Percentiles rank a stretch among this genome's conserved stretches.
Evolutionary conservation across 2,329 filamentous ascomycete species (phyloP).

Genomic region (Paramyrothecium roridum): DNA sequence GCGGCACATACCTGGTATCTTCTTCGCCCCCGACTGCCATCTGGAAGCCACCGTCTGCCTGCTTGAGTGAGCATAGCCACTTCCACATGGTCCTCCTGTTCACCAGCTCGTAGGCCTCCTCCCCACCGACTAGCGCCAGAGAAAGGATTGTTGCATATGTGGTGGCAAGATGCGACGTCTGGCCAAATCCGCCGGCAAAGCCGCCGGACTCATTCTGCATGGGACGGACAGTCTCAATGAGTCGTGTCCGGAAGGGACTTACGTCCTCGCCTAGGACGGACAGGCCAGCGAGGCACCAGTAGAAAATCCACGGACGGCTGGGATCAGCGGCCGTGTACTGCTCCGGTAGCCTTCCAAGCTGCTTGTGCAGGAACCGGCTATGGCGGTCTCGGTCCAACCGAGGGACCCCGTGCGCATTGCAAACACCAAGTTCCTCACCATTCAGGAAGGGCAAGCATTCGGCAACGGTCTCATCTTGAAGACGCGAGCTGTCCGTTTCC

Average conservation of each 20-base stretch:
- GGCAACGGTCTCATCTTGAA: conserved; percentile 67
- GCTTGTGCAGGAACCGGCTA: conserved; percentile 58
- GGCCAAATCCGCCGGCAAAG: conserved; percentile 91
- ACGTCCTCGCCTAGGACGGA: conserved; percentile 74
- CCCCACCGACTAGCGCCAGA: conserved; percentile 73
- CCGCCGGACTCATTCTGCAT: conserved; percentile 83
- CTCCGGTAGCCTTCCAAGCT: conserved; percentile 61
- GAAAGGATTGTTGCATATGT: conserved; percentile 83
- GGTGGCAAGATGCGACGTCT: conserved; percentile 82
- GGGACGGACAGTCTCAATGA: conserved; percentile 71
- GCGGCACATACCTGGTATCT: conserved; percentile 70
- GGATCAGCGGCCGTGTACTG: conserved; percentile 76
- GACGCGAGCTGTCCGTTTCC: conserved; percentile 62
- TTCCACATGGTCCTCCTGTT: conserved; percentile 86
- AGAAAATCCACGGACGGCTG: conserved; percentile 88
- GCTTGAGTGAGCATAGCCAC: conserved; percentile 85
- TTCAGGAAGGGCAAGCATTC: conserved; percentile 68
- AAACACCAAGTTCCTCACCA: conserved; percentile 45
- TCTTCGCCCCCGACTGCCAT: conserved; percentile 85
- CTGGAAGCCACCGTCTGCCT: conserved; percentile 83
- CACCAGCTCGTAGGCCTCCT: conserved; percentile 70
- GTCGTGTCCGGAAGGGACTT: conserved; percentile 61
- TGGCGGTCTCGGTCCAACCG: conserved; percentile 64
- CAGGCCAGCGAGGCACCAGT: conserved; percentile 82
- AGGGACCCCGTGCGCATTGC: conserved; percentile 73